These are phyloP conservation scores for Ephemerocybe angulata DNA, from an alignment of 768 basidiomycete genomes.

Conservation along the genomic window DNA sequence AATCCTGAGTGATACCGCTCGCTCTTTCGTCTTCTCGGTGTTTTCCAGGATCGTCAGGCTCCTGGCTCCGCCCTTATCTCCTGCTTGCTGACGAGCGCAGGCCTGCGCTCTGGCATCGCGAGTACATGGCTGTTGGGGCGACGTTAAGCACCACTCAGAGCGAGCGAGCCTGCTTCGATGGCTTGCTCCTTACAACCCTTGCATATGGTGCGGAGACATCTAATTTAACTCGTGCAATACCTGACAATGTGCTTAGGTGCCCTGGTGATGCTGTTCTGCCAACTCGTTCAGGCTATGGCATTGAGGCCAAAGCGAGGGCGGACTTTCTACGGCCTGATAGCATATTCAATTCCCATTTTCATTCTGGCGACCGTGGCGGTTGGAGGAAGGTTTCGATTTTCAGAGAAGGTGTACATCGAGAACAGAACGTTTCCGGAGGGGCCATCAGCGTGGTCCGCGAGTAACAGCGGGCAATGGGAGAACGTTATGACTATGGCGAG, in stretches of 20 bases:
- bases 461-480: conserved; percentile 18
- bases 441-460: conserved; percentile 13
- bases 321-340: conserved; percentile 31
- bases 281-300: conserved; percentile 32
- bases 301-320: conserved; percentile 33
- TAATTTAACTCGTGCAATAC: background rate
- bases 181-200: conserved; percentile 28
- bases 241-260: conserved; percentile 25
- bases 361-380: conserved; percentile 29
- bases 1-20: background rate
- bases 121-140: background rate
- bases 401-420: conserved; percentile 28
- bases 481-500: conserved; percentile 31
- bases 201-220: conserved; percentile 28
- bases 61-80: background rate
- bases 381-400: conserved; percentile 27
- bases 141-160: background rate
- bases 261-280: conserved; percentile 36
- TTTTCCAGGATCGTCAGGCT: background rate
- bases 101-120: background rate
- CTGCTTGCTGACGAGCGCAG: background rate
- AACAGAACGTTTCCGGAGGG: conserved; percentile 15
- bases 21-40: background rate
- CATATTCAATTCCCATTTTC: conserved; percentile 30
- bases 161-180: conserved; percentile 32